Base-by-base conservation (phyloP, 108 stramenopile genomes). In the Cylindrotheca closterium region DNA sequence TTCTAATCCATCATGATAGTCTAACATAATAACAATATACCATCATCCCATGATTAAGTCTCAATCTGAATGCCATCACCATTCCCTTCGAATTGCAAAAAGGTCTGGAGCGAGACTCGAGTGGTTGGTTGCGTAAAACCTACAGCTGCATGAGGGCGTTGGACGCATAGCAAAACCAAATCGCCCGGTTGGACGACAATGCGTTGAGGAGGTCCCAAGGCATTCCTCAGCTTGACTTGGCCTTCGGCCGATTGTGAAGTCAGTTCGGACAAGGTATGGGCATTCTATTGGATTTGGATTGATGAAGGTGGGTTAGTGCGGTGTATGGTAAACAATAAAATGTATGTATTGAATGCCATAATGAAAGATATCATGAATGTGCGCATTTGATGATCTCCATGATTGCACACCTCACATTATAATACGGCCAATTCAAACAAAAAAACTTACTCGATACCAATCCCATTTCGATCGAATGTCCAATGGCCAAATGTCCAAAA, bases 71-170 rank as follows among this genome's bases (percentile, higher is more conserved):
- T 52, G 22, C 86, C 63, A 65, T 89, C 52, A 3, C 80, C 55
- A 0, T 51, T 24, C 28, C 89, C 89, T 33, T 77, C 67, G 60
- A 84, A 68, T 60, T 89, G 84, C 30, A 91, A 58, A 74, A 91
- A 91, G 47, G 87, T 84, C 59, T 91, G 89, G 55, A 91, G 70
- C 0, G 87, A 88, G 7, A 94, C 86, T 57, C 93, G 71, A 17
- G 70, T 71, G 0, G 84, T 87, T 51, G 73, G 46, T 37, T 74
- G 70, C 19, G 34, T 22, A 65, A 94, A 94, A 2, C 93, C 93
- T 50, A 91, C 75, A 21, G 89, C 93, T 45, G 82, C 82, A 68
- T 94, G 93, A 23, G 93, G 93, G 29, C 86, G 75, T 65, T 94
- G 90, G 2, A 81, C 90, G 71, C 93, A 91, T 8, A 94, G 53